Conservation (phyloP, 2,329 filamentous ascomycete genomes). For the Trichoderma atroviride region DNA sequence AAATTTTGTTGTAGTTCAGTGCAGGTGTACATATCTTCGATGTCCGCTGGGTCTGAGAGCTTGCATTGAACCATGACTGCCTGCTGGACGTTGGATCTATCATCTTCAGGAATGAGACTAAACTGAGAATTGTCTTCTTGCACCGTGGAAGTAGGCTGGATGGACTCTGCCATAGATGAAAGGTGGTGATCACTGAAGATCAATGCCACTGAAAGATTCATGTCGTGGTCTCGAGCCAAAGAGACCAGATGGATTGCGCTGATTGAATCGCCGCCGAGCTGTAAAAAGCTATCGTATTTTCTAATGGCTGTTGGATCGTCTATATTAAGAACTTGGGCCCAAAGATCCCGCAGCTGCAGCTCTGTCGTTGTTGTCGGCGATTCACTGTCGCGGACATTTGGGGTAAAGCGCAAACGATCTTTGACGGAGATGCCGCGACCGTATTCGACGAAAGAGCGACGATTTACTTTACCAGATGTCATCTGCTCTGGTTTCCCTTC, state of each 20-base stretch:
- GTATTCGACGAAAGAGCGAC: not conserved
- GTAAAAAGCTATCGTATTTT: conserved; percentile 26
- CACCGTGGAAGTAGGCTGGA: not conserved
- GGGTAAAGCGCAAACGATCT: not conserved
- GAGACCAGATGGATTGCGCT: conserved; percentile 17
- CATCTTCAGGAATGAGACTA: not conserved
- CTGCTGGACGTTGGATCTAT: not conserved
- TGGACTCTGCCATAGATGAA: conserved; percentile 1
- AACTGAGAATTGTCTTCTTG: not conserved
- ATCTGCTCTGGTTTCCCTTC: conserved; percentile 28
- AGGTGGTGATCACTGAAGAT: conserved; percentile 5
- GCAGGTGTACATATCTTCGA: conserved; percentile 14
- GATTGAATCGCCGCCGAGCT: conserved; percentile 16
- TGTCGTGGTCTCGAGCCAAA: not conserved
- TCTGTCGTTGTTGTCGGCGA: conserved; percentile 1
- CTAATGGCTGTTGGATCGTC: not conserved
- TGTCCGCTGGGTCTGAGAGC: not conserved
- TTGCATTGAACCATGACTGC: not conserved
- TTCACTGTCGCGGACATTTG: not conserved
- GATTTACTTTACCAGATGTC: conserved; percentile 28
- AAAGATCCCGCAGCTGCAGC: conserved; percentile 23
- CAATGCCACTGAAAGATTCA: not conserved
- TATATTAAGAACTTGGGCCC: conserved; percentile 27
- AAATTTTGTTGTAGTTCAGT: conserved; percentile 8
- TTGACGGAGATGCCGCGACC: not conserved